Evolutionary conservation across 75 land plant genomes (phyloP).

Genomic region (Cupressus sempervirens): DNA sequence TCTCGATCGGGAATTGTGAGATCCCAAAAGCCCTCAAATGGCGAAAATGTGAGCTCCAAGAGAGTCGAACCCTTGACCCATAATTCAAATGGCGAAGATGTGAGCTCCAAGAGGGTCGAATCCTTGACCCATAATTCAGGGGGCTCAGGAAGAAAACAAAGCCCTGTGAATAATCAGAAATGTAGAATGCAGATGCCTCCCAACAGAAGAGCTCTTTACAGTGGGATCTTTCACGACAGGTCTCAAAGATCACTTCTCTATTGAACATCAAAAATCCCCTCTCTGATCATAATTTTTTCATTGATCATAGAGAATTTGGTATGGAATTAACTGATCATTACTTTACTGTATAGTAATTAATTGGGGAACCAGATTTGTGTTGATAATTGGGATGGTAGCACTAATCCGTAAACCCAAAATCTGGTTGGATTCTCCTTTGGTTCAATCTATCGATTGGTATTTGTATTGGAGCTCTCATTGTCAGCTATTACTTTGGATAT

Average conservation of each 20-base stretch:
- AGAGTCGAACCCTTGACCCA: background rate
- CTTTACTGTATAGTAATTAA: background rate
- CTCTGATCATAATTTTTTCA: background rate
- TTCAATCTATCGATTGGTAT: too few species aligned
- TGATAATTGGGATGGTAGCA: too few species aligned
- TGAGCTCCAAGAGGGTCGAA: background rate
- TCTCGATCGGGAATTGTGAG: background rate
- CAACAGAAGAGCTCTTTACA: background rate
- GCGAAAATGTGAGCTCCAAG: background rate
- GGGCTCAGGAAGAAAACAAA: background rate
- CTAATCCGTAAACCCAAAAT: too few species aligned
- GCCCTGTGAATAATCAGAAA: background rate
- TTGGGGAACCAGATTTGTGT: background rate
- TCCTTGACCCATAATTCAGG: background rate
- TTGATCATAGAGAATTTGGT: background rate
- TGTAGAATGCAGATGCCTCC: conserved; percentile 1
- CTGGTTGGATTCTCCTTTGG: too few species aligned
- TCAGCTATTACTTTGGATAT: too few species aligned
- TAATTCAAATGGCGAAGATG: too few species aligned
- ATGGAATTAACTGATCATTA: background rate
- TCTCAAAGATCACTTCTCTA: background rate
- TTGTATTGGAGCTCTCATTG: too few species aligned
- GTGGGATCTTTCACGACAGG: background rate
- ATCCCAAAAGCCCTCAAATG: too few species aligned
- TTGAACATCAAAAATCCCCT: background rate